Conservation (phyloP, 2,329 filamentous ascomycete genomes). For the Diaporthe nobilis region DNA sequence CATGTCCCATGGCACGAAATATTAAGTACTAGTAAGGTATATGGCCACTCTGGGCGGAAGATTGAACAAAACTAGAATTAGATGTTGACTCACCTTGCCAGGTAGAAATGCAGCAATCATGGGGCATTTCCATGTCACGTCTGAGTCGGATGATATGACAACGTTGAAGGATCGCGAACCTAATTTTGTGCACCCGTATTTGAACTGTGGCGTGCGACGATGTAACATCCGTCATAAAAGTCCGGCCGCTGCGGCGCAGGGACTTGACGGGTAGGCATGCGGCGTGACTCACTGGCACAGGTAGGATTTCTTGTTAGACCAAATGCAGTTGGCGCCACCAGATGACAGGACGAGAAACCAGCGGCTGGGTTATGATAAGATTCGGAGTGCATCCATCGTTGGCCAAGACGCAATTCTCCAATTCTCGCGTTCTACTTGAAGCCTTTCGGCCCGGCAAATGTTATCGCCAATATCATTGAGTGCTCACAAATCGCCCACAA, state of each 20-base stretch:
- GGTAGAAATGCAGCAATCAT: neutral
- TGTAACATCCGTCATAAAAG: neutral
- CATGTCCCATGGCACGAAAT: too few species aligned
- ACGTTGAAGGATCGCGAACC: neutral
- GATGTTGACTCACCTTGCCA: neutral
- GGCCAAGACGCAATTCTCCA: neutral
- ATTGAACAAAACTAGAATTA: neutral
- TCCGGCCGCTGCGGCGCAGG: neutral
- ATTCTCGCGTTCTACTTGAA: neutral
- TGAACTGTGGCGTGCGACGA: neutral
- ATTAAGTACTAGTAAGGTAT: too few species aligned
- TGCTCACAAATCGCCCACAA: neutral
- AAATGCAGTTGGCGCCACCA: too few species aligned
- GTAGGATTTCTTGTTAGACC: neutral
- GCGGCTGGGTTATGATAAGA: neutral
- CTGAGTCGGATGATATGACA: neutral
- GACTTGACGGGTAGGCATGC: neutral
- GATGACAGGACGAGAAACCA: neutral
- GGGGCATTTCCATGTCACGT: neutral
- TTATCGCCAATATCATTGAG: neutral
- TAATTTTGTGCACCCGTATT: too few species aligned
- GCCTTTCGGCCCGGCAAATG: neutral
- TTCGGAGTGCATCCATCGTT: neutral
- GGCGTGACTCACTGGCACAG: slow-evolving; percentile 7
- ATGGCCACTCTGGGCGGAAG: neutral